These are phyloP conservation scores for Aspergillus hancockii DNA, from an alignment of 495 filamentous ascomycete genomes.

Conservation along the genomic window DNA sequence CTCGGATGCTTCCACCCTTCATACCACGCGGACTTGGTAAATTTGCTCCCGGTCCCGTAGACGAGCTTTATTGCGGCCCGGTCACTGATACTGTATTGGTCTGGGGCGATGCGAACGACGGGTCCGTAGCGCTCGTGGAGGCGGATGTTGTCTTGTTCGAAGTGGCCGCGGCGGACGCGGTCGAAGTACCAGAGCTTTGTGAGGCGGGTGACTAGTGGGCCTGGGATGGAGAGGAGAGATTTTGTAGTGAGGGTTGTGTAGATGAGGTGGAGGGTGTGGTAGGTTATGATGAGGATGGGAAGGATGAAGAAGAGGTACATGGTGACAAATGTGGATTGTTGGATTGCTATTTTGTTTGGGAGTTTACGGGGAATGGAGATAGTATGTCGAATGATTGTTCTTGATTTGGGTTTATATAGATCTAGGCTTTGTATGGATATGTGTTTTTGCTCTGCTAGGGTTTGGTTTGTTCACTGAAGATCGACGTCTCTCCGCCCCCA, in stretches of 20 bases:
- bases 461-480: not conserved
- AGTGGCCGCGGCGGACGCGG: constrained; percentile 40
- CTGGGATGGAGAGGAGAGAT: constrained; percentile 48
- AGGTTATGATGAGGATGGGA: constrained; percentile 7
- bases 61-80: constrained; percentile 43
- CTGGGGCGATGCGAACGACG: constrained; percentile 50
- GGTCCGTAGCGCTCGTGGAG: constrained; percentile 45
- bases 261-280: constrained; percentile 17
- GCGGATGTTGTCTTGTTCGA: constrained; percentile 45
- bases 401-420: too few relatives aligned
- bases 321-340: constrained; percentile 1
- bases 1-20: constrained; percentile 40
- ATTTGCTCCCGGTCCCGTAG: constrained; percentile 43
- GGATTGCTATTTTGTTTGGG: not conserved
- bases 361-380: too few relatives aligned
- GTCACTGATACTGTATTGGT: constrained; percentile 52
- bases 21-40: constrained; percentile 43
- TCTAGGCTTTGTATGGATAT: not conserved
- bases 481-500: constrained; percentile 20
- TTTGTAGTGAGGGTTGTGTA: constrained; percentile 23
- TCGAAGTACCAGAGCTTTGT: constrained; percentile 58
- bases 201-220: constrained; percentile 55
- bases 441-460: not conserved
- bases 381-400: too few relatives aligned
- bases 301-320: constrained; percentile 21